These are phyloP conservation scores for Alternaria tenuissima DNA, from an alignment of 2,329 filamentous ascomycete species.

Conservation along the genomic window DNA sequence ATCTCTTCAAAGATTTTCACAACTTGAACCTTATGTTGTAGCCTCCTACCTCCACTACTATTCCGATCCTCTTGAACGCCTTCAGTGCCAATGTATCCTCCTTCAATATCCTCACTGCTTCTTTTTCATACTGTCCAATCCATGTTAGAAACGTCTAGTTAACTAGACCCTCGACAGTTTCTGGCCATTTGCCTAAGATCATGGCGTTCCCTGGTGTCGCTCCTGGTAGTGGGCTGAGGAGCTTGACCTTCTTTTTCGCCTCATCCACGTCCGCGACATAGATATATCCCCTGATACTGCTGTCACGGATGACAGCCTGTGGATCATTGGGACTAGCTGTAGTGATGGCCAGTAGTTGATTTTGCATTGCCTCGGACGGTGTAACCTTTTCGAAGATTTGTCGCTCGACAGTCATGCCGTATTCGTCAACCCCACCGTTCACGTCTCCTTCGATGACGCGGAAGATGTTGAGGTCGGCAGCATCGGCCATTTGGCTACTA, in stretches of 20 bases:
- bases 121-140: neutral
- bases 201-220: slow-evolving; percentile 80
- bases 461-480: slow-evolving; percentile 77
- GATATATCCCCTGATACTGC: slow-evolving; percentile 88
- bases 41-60: neutral
- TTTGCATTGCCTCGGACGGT: slow-evolving; percentile 73
- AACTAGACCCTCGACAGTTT: slow-evolving; percentile 80
- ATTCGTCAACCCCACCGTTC: slow-evolving; percentile 14
- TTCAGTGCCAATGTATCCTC: neutral
- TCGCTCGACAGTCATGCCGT: slow-evolving; percentile 33
- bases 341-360: slow-evolving; percentile 85
- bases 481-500: slow-evolving; percentile 84
- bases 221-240: slow-evolving; percentile 85
- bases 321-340: slow-evolving; percentile 75
- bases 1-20: neutral
- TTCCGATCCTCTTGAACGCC: neutral
- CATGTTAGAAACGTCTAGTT: slow-evolving; percentile 20
- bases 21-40: neutral
- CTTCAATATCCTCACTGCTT: neutral
- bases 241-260: slow-evolving; percentile 78
- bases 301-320: slow-evolving; percentile 76
- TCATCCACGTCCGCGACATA: slow-evolving; percentile 93
- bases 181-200: slow-evolving; percentile 86
- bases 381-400: slow-evolving; percentile 68
- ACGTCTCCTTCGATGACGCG: slow-evolving; percentile 67